Conservation (phyloP, 2,329 filamentous ascomycete genomes). For the Coniochaeta sp. region DNA sequence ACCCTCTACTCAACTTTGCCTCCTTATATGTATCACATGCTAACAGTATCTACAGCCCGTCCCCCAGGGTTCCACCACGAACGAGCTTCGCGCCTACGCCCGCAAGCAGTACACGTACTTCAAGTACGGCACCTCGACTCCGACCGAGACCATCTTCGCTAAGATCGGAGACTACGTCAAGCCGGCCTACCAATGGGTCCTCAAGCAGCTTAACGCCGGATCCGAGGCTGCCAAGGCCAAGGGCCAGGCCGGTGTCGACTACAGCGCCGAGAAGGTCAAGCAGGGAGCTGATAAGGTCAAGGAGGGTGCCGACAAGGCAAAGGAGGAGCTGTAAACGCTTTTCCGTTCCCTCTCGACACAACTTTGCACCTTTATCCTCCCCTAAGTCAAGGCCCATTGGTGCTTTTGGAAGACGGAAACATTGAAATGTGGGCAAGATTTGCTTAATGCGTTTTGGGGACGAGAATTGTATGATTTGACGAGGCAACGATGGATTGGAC, state of each 20-base stretch:
- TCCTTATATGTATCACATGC: slow-evolving; percentile 6
- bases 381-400: not conserved
- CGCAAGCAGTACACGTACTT: slow-evolving; percentile 71
- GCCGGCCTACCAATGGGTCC: slow-evolving; percentile 43
- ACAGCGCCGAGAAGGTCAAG: slow-evolving; percentile 28
- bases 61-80: slow-evolving; percentile 60
- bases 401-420: not conserved
- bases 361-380: too few relatives aligned
- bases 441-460: not conserved
- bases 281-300: slow-evolving; percentile 30
- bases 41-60: slow-evolving; percentile 27
- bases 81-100: slow-evolving; percentile 64
- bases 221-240: slow-evolving; percentile 27
- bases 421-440: not conserved
- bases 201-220: slow-evolving; percentile 39
- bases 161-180: slow-evolving; percentile 47
- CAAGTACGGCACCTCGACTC: slow-evolving; percentile 64
- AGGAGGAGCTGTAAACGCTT: slow-evolving; percentile 39
- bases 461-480: not conserved
- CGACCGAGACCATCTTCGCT: slow-evolving; percentile 57
- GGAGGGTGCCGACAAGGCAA: slow-evolving; percentile 29
- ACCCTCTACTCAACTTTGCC: slow-evolving; percentile 13
- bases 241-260: not conserved
- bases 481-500: not conserved
- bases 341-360: not conserved